Evolutionary conservation across 768 basidiomycete species (phyloP), one percentile per base, ranked within the genome.

Genomic region (Amanita molliuscula): DNA sequence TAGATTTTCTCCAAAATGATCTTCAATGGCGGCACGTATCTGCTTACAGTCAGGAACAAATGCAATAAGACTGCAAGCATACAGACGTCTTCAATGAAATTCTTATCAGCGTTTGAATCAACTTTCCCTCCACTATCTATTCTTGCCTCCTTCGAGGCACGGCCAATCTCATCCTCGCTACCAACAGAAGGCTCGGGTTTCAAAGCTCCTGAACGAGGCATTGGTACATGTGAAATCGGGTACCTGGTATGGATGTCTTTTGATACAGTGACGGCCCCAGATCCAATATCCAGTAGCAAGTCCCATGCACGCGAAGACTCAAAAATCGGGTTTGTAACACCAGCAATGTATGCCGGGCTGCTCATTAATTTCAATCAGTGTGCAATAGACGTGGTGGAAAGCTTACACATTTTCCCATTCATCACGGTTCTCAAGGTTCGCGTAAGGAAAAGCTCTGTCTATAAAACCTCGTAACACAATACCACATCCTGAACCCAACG

Each of bases 311-410:
- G 80, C 0, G 85, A 78, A 1, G 84, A 73, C 59, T 95, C 91
- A 65, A 97, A 97, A 41, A 97, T 92, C 2, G 94, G 96, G 59
- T 99, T 99, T 1, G 90, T 94, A 2, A 98, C 95, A 1, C 96
- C 96, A 8, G 94, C 96, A 47, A 99, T 93, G 61, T 84, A 99
- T 10, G 90, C 95, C 3, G 88, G 83, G 34, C 91, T 92, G 55
- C 34, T 31, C 4, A 23, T 15, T 20, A 28, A 16, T 20, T 41
- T 42, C 52, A 16, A 42, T 43, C 9, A 10, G 25, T 2, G 25
- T 33, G 23, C 6, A 20, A 11, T 21, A 16, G 47, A 6, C 29
- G 26, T 43, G 34, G 40, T 33, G 13, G 40, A 10, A 3, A 20
- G 54, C 85, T 68, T 69, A 92, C 90, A 84, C 83, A 6, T 81